Conservation (phyloP, 306 rosid genomes). For the Rubus parviflorus region DNA sequence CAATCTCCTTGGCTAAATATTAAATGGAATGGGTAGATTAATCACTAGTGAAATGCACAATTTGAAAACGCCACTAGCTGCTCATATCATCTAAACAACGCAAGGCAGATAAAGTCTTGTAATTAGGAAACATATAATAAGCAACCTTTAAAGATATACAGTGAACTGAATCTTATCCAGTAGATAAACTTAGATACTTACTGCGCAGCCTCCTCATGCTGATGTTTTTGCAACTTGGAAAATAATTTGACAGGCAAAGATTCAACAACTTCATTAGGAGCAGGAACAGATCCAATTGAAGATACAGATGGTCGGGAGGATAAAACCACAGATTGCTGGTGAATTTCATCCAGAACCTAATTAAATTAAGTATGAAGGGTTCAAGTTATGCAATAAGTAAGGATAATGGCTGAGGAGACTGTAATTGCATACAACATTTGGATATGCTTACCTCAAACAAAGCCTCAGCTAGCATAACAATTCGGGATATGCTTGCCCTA, state of each 20-base stretch:
- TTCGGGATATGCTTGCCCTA: conserved; percentile 98
- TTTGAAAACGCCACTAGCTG: background rate
- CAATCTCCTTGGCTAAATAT: background rate
- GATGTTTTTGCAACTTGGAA: conserved; percentile 68
- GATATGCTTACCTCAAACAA: conserved; percentile 96
- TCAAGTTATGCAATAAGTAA: conserved; percentile 49
- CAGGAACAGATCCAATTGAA: conserved; percentile 96
- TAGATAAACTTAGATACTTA: conserved; percentile 42
- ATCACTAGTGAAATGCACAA: background rate
- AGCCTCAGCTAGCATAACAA: conserved; percentile 98
- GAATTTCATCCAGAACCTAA: conserved; percentile 99
- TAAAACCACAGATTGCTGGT: conserved; percentile 98
- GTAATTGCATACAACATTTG: conserved; percentile 20
- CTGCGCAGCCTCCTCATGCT: conserved; percentile 87
- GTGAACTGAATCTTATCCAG: conserved; percentile 8
- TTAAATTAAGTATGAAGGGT: conserved; percentile 57
- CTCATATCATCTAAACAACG: background rate
- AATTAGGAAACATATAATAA: background rate
- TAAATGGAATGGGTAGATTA: background rate
- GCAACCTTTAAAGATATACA: background rate
- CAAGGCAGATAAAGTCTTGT: conserved; percentile 7
- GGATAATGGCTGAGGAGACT: conserved; percentile 25
- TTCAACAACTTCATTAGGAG: conserved; percentile 90
- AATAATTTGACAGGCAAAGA: conserved; percentile 86
- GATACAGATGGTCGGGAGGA: conserved; percentile 94